Base-by-base conservation (phyloP, 2,329 filamentous ascomycete species). In the Penicillium digitatum region DNA sequence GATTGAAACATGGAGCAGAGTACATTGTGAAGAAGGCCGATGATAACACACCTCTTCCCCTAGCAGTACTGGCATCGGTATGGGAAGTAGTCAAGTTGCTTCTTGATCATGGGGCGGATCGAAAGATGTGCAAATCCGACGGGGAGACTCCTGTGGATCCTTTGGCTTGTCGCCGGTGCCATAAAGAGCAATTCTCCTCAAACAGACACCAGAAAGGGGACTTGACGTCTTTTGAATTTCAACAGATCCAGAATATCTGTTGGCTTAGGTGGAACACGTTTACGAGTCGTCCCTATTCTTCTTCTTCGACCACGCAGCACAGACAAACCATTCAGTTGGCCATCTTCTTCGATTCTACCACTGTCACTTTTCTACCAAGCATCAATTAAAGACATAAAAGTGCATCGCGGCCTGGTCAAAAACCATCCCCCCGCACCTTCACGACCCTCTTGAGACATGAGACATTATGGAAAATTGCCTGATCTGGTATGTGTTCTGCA, bases 401-500 rank as follows among this genome's bases (percentile, higher is more conserved):
- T 3, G 3, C 14, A n/a, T 0, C n/a, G 14, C 5, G 20, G n/a
- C 7, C 18, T 3, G 12, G 29, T 32, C 18, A n/a, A 46, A 34
- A 34, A 14, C 9, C n/a, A 43, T 29, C 49, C 27, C 54, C 54
- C 44, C 55, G 42, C 55, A 44, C 52, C 54, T 47, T 53, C 53
- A 54, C 51, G 57, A 47, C 52, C 16, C 35, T 44, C n/a, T n/a
- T n/a, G n/a, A n/a, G n/a, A n/a, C n/a, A n/a, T 5, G 26, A 20
- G 9, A 20, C 18, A 6, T 54, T 47, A 27, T 27, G 61, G 55
- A 54, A 51, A 62, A 63, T 62, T 59, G 57, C 61, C 61, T 54
- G 54, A 59, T 54, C 48, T 22, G 56, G 55, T 51, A 37, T 49
- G 47, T 34, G 18, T 39, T 53, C 45, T n/a, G 12, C 34, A 54